A percentile compares a stretch with the other conserved stretches of the same genome.
Conservation (phyloP, 331 rosid species). For the Spiraea crenata region DNA sequence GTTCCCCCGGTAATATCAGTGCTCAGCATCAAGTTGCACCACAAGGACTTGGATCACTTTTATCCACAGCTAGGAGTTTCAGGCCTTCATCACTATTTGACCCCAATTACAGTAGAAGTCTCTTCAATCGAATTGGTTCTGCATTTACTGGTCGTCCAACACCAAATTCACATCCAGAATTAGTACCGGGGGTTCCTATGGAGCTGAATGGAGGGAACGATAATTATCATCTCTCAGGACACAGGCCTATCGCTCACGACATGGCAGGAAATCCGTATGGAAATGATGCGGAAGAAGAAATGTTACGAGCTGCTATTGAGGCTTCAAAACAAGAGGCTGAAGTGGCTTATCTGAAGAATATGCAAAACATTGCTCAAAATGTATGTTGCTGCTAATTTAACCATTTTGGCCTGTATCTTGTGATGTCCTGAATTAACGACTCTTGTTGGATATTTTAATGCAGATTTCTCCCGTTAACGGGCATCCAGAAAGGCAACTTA, state of each 20-base stretch:
- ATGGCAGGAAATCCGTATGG: slow-evolving; percentile 20
- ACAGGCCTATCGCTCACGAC: slow-evolving; percentile 32
- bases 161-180: slow-evolving; percentile 36
- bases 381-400: slow-evolving; percentile 27
- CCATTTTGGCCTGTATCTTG: slow-evolving; percentile 19
- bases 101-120: slow-evolving; percentile 68
- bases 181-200: slow-evolving; percentile 33
- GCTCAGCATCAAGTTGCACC: slow-evolving; percentile 35
- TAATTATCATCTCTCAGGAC: slow-evolving; percentile 35
- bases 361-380: slow-evolving; percentile 26
- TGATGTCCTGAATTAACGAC: not conserved
- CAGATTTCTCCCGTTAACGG: slow-evolving; percentile 44
- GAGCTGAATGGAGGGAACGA: slow-evolving; percentile 29
- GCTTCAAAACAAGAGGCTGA: slow-evolving; percentile 61
- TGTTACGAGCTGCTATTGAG: slow-evolving; percentile 78
- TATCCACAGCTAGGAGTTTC: slow-evolving; percentile 70
- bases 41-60: slow-evolving; percentile 47
- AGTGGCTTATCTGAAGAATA: slow-evolving; percentile 34
- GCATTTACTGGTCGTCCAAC: slow-evolving; percentile 32
- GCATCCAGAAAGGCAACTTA: slow-evolving; percentile 34
- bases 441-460: slow-evolving; percentile 16
- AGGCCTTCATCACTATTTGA: slow-evolving; percentile 72
- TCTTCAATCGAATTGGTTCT: slow-evolving; percentile 42
- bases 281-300: slow-evolving; percentile 57
- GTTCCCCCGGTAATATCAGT: slow-evolving; percentile 21